Percentiles rank a stretch among this genome's conserved stretches.
Conservation (phyloP, 306 rosid genomes). For the Phaseolus lunatus region DNA sequence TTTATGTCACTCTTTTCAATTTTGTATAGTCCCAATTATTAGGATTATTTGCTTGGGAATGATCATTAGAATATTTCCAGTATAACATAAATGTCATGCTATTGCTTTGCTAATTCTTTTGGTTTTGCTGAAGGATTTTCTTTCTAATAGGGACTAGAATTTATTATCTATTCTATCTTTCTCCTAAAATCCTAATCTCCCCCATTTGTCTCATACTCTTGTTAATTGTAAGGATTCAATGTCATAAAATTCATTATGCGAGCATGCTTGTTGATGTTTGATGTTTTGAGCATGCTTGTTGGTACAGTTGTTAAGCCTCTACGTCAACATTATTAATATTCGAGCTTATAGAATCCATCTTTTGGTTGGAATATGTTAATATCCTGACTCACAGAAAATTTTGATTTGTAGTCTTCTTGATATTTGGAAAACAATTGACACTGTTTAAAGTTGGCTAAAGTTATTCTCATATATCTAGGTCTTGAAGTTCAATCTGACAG, state of each 20-base stretch:
- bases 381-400: conserved; percentile 12
- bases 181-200: not conserved
- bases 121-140: not conserved
- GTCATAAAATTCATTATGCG: conserved; percentile 1
- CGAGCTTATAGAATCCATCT: conserved; percentile 17
- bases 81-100: conserved; percentile 1
- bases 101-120: conserved; percentile 17
- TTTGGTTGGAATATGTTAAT: not conserved
- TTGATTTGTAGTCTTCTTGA: conserved; percentile 36
- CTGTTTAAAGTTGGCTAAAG: conserved; percentile 21
- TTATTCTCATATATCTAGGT: conserved; percentile 64
- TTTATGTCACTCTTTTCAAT: not conserved
- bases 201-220: not conserved
- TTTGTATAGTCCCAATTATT: too few species aligned
- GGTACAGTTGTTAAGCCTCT: conserved; percentile 13
- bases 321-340: conserved; percentile 1
- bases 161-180: not conserved
- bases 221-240: not conserved
- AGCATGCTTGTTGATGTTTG: conserved; percentile 14
- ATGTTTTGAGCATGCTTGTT: conserved; percentile 6
- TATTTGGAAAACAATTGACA: conserved; percentile 19
- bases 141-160: not conserved
- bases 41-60: too few species aligned
- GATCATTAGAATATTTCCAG: too few species aligned
- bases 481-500: conserved; percentile 97